A percentile compares a stretch with the other conserved stretches of the same genome.
phyloP scores from a whole-genome alignment of 2,329 filamentous ascomycete species.

The Alternaria sp. region DNA sequence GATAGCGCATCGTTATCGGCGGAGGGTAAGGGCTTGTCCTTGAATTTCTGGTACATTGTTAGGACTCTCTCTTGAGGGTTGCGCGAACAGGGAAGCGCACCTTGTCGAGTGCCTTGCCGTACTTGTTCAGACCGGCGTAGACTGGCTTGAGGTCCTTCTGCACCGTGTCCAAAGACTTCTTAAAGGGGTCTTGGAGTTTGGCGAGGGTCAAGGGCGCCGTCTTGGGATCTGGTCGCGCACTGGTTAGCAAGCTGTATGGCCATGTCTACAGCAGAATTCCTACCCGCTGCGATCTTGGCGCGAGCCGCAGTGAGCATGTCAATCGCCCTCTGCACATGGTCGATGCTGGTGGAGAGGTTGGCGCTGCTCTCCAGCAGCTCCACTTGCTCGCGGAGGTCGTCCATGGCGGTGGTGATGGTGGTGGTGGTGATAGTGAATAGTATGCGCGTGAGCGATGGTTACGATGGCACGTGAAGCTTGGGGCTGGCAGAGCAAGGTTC shows the following conservation, averaged over 20 bases:
- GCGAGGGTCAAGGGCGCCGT: slow-evolving; percentile 77
- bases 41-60: slow-evolving; percentile 60
- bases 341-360: slow-evolving; percentile 74
- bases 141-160: slow-evolving; percentile 84
- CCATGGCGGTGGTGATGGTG: slow-evolving; percentile 56
- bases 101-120: slow-evolving; percentile 85
- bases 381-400: slow-evolving; percentile 76
- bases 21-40: slow-evolving; percentile 72
- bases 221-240: slow-evolving; percentile 65
- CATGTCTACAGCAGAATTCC: background rate
- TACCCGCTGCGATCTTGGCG: slow-evolving; percentile 73
- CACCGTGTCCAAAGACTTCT: slow-evolving; percentile 79
- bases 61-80: background rate
- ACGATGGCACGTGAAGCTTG: slow-evolving; percentile 9
- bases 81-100: slow-evolving; percentile 54
- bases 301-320: slow-evolving; percentile 77
- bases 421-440: slow-evolving; percentile 41
- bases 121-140: slow-evolving; percentile 81
- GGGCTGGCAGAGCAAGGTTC: background rate
- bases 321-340: slow-evolving; percentile 85
- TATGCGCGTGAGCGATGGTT: slow-evolving; percentile 3
- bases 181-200: slow-evolving; percentile 85
- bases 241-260: slow-evolving; percentile 22
- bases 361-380: slow-evolving; percentile 73
- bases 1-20: slow-evolving; percentile 83